A percentile compares a stretch with the other conserved stretches of the same genome.
These are phyloP conservation scores for Paramecium tetraurelia DNA, from an alignment of 73 alveolate genomes.

Conservation along the genomic window DNA sequence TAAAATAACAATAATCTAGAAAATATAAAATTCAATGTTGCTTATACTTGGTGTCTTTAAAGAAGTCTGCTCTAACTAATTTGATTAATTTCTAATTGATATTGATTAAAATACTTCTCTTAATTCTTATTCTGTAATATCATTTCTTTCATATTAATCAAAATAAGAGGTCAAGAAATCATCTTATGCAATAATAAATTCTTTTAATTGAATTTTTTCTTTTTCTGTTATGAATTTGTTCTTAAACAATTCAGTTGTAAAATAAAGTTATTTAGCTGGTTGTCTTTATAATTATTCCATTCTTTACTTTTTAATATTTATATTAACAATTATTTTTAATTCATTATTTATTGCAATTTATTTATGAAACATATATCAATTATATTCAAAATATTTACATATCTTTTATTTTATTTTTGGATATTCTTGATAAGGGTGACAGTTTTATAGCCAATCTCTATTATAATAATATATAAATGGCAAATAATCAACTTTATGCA, in stretches of 20 bases:
- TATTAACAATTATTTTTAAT: background rate
- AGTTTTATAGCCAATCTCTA: no score
- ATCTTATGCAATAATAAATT: slow-evolving; percentile 10
- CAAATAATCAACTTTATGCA: no score
- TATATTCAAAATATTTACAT: no score
- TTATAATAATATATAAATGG: no score
- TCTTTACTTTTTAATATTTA: background rate
- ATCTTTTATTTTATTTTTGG: no score
- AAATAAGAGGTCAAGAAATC: background rate
- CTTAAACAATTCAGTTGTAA: slow-evolving; percentile 9
- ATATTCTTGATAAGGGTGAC: no score
- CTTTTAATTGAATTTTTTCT: background rate
- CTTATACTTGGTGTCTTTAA: background rate
- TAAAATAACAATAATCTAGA: background rate
- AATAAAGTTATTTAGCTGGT: slow-evolving; percentile 22
- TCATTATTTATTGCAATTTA: background rate
- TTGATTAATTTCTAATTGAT: background rate
- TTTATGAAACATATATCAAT: no score
- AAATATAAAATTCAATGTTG: background rate
- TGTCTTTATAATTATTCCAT: slow-evolving; percentile 1
- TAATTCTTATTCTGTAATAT: slow-evolving; percentile 38
- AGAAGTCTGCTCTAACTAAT: background rate
- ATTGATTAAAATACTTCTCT: background rate
- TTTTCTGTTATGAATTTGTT: background rate
- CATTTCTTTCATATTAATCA: slow-evolving; percentile 38